Percentiles rank a stretch among this genome's conserved stretches.
These are phyloP conservation scores for Candida sp. DNA, from an alignment of 1,139 yeast genomes.

Conservation along the genomic window DNA sequence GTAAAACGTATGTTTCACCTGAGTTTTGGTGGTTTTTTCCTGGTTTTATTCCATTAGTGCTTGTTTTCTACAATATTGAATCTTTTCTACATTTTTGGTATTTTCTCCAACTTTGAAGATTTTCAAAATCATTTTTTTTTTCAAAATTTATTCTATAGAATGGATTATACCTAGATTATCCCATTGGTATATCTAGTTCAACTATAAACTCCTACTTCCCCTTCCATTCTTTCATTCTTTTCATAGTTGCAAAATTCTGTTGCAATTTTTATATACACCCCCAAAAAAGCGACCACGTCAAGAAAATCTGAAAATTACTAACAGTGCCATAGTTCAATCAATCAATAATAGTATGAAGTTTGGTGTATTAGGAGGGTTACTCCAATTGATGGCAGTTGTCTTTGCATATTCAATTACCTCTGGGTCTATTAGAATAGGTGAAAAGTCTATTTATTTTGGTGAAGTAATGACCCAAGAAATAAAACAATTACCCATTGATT, in stretches of 20 bases:
- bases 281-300: slow-evolving; percentile 9
- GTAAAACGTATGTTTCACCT: no score
- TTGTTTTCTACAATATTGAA: no score
- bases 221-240: neutral
- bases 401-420: slow-evolving; percentile 24
- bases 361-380: slow-evolving; percentile 7
- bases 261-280: slow-evolving; percentile 1
- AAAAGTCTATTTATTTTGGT: slow-evolving; percentile 25
- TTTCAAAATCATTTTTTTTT: no score
- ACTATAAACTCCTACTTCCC: neutral
- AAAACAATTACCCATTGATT: slow-evolving; percentile 26
- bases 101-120: no score
- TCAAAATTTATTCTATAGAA: no score
- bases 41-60: no score
- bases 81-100: no score
- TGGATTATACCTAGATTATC: no score
- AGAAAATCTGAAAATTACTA: slow-evolving; percentile 2
- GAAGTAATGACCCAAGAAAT: slow-evolving; percentile 36
- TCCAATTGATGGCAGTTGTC: slow-evolving; percentile 7
- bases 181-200: no score
- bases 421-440: slow-evolving; percentile 27
- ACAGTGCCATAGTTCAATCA: neutral
- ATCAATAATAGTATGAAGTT: slow-evolving; percentile 9
- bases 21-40: no score
- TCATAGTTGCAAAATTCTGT: neutral